Evolutionary conservation across 176 grass and related monocot genomes (phyloP), one percentile per base, ranked within the genome.

Genomic region (Stipa capillata): DNA sequence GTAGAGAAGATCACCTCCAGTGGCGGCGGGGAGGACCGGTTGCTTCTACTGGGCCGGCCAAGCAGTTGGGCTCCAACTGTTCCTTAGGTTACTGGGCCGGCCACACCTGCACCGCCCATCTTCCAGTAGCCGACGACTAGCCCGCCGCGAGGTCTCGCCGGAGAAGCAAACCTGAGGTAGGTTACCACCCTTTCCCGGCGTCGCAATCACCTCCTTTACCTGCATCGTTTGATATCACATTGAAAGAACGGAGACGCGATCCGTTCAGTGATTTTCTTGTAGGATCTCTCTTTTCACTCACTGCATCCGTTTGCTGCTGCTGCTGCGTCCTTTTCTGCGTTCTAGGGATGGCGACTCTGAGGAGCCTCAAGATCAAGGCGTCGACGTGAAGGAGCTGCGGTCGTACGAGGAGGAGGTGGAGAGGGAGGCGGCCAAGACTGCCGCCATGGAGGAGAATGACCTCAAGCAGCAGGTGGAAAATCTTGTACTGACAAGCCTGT

Each of bases 351-450:
- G 89, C 95, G 32, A 92, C 85, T 34, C 8, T 90, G 57, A 87
- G 85, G 77, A 97, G 79, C 76, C 81, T 97, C 17, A 92, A 92
- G 87, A 94, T 94, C 70, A 94, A 97, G 85, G 85, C 95, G 51
- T 82, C 85, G 39, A 94, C 91, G 27, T 85, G 12, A 97, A 87
- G 85, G 91, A 97, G 89, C 85, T 92, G 20, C 85, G 75, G 21
- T 97, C 82, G 8, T 97, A 94, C 51, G 89, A 97, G 85, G 77
- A 97, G 77, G 91, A 94, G 51, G 94, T 90, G 18, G 80, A 92
- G 72, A 88, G 79, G 80, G 95, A 97, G 82, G 87, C 89, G 6
- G 87, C 91, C 27, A 97, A 92, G 73, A 90, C 89, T 50, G 85
- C 87, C 51, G 89, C 73, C 61, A 94, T 97, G 91, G 94, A 90